These are phyloP conservation scores for sweet orange (Citrus sinensis) DNA, from an alignment of 345 rosid genomes.

Conservation along the genomic window DNA sequence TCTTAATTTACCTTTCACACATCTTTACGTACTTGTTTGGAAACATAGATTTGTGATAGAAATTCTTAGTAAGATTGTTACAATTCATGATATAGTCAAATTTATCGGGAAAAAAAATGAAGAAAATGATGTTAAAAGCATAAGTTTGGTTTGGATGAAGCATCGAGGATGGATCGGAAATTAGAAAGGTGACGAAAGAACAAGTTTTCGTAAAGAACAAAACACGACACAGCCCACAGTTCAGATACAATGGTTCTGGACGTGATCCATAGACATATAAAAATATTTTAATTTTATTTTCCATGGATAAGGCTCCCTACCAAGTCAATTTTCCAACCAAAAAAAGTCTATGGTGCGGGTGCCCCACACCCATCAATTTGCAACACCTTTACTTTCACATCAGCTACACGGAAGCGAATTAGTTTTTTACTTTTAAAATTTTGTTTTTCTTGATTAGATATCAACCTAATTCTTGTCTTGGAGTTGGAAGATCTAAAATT, in stretches of 20 bases:
- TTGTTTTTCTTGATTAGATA: background rate
- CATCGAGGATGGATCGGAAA: background rate
- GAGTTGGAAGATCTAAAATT: background rate
- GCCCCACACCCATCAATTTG: background rate
- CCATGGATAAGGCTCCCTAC: background rate
- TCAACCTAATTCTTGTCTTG: background rate
- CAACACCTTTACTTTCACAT: background rate
- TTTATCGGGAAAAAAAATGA: too few relatives aligned
- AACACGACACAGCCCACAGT: background rate
- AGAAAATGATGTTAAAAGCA: too few relatives aligned
- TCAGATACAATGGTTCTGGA: background rate
- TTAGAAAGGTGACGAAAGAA: too few relatives aligned
- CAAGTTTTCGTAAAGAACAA: too few relatives aligned
- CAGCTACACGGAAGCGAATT: conserved; percentile 12
- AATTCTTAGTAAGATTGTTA: too few relatives aligned
- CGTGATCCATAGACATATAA: too few relatives aligned
- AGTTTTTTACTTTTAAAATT: background rate
- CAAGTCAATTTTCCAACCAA: conserved; percentile 3
- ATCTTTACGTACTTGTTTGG: too few relatives aligned
- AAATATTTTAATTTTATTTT: too few relatives aligned
- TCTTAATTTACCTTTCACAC: too few relatives aligned
- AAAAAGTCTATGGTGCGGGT: background rate
- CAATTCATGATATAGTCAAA: too few relatives aligned
- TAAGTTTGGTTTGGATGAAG: background rate
- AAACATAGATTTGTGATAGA: too few relatives aligned